Base-by-base conservation (phyloP, 129 eudicot genomes). In the Helichrysum umbraculigerum region DNA sequence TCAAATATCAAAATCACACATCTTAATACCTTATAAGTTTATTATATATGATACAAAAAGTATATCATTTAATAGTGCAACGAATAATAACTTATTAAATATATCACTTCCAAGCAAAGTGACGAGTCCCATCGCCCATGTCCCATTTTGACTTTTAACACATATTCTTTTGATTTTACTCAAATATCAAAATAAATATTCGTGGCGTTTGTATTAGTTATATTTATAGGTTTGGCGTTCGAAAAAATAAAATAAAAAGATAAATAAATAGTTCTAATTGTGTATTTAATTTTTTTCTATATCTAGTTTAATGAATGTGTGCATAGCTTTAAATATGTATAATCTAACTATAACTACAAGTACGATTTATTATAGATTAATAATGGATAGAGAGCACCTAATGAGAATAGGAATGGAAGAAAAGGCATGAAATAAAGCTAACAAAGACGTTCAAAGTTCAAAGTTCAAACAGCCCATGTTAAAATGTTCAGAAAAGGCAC, bases 381-480 rank as follows among this genome's bases (percentile, higher is more conserved):
- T 42, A 54, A 67, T 21, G 67, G 60, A 72, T 71, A 62, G 17
- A 51, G 63, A 68, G 20, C 76, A 70, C 72, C 82, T 42, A 33
- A 44, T 63, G 51, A 51, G 58, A 71, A 71, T 33, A 28, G 59
- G 61, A 42, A 72, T 65, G 83, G 68, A 39, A 54, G 59, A 72
- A 62, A 65, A 33, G 44, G 73, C 72, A 79, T 79, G 72, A 72
- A 79, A 79, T 79, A 72, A 79, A 79, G 77, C 50, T 20, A 52
- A 72, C 59, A 59, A 57, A 30, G 73, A 72, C 67, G 77, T 79
- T 51, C 50, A n/a, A n/a, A n/a, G n/a, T n/a, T n/a, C n/a, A n/a
- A n/a, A n/a, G 77, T 79, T 51, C 50, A 72, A 72, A 79, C 83
- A 72, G 56, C 78, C 83, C 83, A 72, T 79, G 83, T 79, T 79